Percentiles rank a stretch among this genome's conserved stretches.
phyloP scores from a whole-genome alignment of 768 basidiomycete genomes.

The Suillus variegatus region DNA sequence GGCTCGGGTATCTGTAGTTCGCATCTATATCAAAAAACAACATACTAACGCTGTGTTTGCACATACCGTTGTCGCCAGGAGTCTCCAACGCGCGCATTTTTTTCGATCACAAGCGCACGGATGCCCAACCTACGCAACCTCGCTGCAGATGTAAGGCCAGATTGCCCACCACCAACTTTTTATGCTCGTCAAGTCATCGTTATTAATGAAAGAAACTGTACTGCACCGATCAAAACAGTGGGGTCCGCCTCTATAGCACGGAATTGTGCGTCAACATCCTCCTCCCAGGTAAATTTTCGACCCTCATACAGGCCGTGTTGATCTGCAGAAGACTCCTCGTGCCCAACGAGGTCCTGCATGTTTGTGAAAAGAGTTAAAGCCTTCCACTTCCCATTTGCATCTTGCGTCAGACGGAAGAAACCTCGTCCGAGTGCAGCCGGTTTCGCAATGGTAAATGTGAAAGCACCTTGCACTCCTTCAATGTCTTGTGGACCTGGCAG shows the following conservation, averaged over 20 bases:
- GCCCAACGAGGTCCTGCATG: constrained; percentile 52
- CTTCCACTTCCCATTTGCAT: constrained; percentile 54
- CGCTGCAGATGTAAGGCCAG: constrained; percentile 59
- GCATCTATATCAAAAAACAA: constrained; percentile 32
- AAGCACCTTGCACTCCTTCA: neutral
- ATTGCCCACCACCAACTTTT: constrained; percentile 60
- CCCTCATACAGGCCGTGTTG: constrained; percentile 5
- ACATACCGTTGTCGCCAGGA: constrained; percentile 53
- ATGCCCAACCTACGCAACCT: constrained; percentile 56
- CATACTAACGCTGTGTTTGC: constrained; percentile 46
- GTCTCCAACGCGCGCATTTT: constrained; percentile 46
- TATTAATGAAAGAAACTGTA: constrained; percentile 21
- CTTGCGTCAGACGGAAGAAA: neutral
- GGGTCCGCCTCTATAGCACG: constrained; percentile 13
- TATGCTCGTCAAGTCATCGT: neutral
- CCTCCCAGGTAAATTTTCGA: neutral
- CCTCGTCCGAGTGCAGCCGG: constrained; percentile 56
- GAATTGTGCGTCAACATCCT: neutral
- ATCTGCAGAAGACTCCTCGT: constrained; percentile 45
- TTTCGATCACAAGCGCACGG: constrained; percentile 52
- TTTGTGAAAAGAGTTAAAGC: constrained; percentile 57
- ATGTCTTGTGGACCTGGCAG: constrained; percentile 58
- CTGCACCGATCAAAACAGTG: constrained; percentile 38
- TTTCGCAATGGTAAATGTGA: constrained; percentile 66
- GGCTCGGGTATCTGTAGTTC: constrained; percentile 2